These are phyloP conservation scores for Coleophoma cylindrospora DNA, from an alignment of 2,329 filamentous ascomycete genomes.

Conservation along the genomic window DNA sequence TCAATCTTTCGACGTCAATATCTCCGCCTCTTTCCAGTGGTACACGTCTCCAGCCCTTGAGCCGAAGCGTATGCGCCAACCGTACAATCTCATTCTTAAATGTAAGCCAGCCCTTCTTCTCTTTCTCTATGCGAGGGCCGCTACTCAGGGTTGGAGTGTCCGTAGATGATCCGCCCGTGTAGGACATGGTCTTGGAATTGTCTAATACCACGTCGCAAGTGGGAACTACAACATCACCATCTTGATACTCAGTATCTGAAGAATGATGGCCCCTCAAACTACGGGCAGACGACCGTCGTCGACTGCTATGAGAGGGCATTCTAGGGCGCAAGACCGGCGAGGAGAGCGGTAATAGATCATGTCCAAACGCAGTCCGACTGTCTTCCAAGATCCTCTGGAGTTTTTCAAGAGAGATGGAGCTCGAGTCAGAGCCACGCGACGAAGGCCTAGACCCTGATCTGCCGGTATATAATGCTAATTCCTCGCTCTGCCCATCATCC, in stretches of 20 bases:
- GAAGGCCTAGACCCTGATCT: slow-evolving; percentile 32
- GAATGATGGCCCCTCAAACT: slow-evolving; percentile 41
- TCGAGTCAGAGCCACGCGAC: slow-evolving; percentile 62
- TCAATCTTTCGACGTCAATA: slow-evolving; percentile 70
- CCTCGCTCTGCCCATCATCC: slow-evolving; percentile 5
- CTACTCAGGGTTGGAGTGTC: slow-evolving; percentile 33
- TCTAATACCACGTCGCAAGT: slow-evolving; percentile 80
- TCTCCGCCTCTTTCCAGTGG: slow-evolving; percentile 64
- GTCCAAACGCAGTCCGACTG: slow-evolving; percentile 39
- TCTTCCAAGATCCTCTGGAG: slow-evolving; percentile 76
- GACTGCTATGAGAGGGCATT: slow-evolving; percentile 9
- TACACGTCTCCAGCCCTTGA: slow-evolving; percentile 89
- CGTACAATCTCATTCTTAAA: slow-evolving; percentile 94
- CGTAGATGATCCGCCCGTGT: slow-evolving; percentile 51
- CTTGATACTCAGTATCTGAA: slow-evolving; percentile 81
- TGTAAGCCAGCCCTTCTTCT: slow-evolving; percentile 70
- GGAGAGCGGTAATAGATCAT: slow-evolving; percentile 19
- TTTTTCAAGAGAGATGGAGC: slow-evolving; percentile 69
- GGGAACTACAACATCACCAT: slow-evolving; percentile 79
- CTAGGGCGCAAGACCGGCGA: slow-evolving; percentile 17
- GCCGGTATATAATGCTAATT: slow-evolving; percentile 5
- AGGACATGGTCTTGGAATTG: slow-evolving; percentile 83
- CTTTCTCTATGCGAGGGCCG: slow-evolving; percentile 52
- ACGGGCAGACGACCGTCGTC: slow-evolving; percentile 11
- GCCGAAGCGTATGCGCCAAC: slow-evolving; percentile 77